Conservation (phyloP, 176 grass and related monocot genomes). For the Typha latifolia region DNA sequence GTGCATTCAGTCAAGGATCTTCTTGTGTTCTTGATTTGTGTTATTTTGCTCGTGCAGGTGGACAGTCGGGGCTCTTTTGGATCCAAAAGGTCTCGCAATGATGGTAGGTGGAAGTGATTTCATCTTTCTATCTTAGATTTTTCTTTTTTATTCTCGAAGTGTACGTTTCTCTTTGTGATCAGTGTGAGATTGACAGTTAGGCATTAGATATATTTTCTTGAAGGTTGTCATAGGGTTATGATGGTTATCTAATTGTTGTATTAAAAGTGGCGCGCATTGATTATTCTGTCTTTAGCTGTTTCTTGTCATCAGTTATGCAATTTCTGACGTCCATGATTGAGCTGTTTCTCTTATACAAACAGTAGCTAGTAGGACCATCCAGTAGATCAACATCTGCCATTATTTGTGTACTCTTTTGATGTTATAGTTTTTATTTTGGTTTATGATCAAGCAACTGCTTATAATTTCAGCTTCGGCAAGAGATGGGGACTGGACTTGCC, state of each 20-base stretch:
- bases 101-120: slow-evolving; percentile 37
- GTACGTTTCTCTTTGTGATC: background rate
- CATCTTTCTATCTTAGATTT: slow-evolving; percentile 2
- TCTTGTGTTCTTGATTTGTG: slow-evolving; percentile 15
- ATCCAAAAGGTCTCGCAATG: slow-evolving; percentile 80
- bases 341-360: too few relatives aligned
- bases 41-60: slow-evolving; percentile 42
- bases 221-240: too few relatives aligned
- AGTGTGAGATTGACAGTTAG: too few relatives aligned
- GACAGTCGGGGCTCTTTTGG: slow-evolving; percentile 65
- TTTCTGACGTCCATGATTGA: too few relatives aligned
- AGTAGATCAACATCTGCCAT: slow-evolving; percentile 3
- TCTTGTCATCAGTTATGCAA: too few relatives aligned
- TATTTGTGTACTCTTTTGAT: slow-evolving; percentile 4
- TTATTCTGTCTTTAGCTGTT: too few relatives aligned
- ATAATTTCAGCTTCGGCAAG: slow-evolving; percentile 63
- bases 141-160: background rate
- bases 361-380: too few relatives aligned
- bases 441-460: slow-evolving; percentile 30
- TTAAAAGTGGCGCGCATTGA: too few relatives aligned
- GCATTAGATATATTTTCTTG: too few relatives aligned
- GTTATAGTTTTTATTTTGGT: slow-evolving; percentile 22
- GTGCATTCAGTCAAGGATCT: background rate
- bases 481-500: slow-evolving; percentile 93
- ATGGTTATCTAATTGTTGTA: too few relatives aligned